Base-by-base conservation (phyloP, 331 rosid genomes). In the Malus hybrid region DNA sequence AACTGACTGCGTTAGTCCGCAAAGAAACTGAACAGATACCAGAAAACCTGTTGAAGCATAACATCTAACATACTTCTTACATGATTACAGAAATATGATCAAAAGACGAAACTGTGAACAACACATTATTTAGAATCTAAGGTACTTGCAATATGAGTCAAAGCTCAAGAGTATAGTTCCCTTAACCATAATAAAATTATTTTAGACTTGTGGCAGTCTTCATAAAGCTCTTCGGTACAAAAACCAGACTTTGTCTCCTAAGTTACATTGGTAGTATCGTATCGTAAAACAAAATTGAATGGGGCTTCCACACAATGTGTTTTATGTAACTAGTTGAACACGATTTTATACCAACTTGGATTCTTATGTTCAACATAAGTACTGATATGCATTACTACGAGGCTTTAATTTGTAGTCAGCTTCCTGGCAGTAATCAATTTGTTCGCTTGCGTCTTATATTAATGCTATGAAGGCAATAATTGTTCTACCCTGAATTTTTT, bases 11-110 rank as follows among this genome's bases (percentile, higher is more conserved):
- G 66, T 73, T 67, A 68, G 74, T 69, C 73, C 15, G 28, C 70
- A 70, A 53, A 36, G 79, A 63, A 78, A 78, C 34, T 7, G 80
- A 70, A 78, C 68, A 69, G 77, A 78, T 78, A 39, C 78, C 66
- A 52, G 72, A 77, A 66, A 66, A 79, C 64, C 77, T 71, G 80
- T 57, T 75, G 66, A 66, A 76, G 69, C 29, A 52, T 62, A 61
- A 80, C 72, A 33, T 50, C 75, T 29, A 39, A 39, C 46, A 39
- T 39, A 39, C 46, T 39, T 39, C 12, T 39, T 39, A 39, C 46
- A 39, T 39, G 46, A 39, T 39, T 39, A 39, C 46, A 39, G 46
- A 39, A 39, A 39, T 39, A 39, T 8, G 42, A 34, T 7, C 42
- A 7, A 34, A 7, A 34, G 42, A 34, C 10, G 42, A 34, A 34